Conservation (phyloP, 2,329 filamentous ascomycete genomes). For the Niveomyces coronatus region DNA sequence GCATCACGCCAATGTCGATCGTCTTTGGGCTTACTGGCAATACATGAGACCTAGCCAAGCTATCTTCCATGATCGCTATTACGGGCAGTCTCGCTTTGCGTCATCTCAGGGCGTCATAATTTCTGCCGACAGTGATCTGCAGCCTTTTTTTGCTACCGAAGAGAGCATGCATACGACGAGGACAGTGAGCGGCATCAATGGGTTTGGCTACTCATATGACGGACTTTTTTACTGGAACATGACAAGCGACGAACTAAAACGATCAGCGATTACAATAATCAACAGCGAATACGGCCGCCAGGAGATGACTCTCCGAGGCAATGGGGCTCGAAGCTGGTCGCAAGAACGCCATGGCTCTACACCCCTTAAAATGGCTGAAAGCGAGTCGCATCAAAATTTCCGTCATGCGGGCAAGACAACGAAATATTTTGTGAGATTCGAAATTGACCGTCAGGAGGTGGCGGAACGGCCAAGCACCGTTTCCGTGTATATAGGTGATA, state of each 20-base stretch:
- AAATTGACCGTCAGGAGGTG: conserved; percentile 12
- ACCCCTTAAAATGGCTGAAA: too few species aligned
- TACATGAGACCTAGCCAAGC: conserved; percentile 20
- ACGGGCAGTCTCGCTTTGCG: conserved; percentile 19
- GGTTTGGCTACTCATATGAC: conserved; percentile 16
- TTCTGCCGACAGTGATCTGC: conserved; percentile 27
- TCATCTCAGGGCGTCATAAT: conserved; percentile 22
- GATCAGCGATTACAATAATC: conserved; percentile 10
- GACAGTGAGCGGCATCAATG: conserved; percentile 12
- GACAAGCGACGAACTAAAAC: conserved; percentile 6
- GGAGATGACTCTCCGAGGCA: too few species aligned
- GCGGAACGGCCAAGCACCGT: conserved; percentile 14
- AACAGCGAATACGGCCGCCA: conserved; percentile 12
- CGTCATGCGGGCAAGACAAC: neutral
- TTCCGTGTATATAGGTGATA: conserved; percentile 11
- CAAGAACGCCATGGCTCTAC: neutral
- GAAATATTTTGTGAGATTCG: conserved; percentile 12
- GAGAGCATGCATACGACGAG: conserved; percentile 25
- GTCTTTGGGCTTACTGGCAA: conserved; percentile 41
- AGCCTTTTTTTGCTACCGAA: conserved; percentile 30
- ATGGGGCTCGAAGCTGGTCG: neutral
- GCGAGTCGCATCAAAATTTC: neutral
- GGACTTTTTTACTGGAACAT: conserved; percentile 12
- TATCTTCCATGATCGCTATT: conserved; percentile 18
- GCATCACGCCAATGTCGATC: conserved; percentile 42